Conservation (phyloP, 2,329 filamentous ascomycete species). For the Fusarium nanum region DNA sequence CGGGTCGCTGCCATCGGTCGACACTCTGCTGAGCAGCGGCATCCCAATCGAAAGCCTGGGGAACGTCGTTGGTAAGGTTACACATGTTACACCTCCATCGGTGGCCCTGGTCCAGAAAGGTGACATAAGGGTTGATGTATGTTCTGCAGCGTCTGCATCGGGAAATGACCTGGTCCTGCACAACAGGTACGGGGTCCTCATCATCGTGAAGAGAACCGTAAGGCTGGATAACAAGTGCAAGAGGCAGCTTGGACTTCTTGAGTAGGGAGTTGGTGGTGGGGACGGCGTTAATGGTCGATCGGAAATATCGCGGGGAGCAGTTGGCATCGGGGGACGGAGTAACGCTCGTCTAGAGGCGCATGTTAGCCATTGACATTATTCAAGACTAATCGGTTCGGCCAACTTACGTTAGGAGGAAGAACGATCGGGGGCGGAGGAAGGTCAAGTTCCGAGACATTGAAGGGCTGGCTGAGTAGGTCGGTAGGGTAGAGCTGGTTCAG, state of each 20-base stretch:
- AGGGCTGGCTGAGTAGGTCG: conserved; percentile 90
- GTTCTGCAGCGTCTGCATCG: conserved; percentile 94
- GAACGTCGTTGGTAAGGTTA: conserved; percentile 97
- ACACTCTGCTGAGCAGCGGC: conserved; percentile 89
- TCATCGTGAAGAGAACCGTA: conserved; percentile 93
- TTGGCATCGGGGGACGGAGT: conserved; percentile 93
- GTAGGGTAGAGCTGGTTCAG: conserved; percentile 93
- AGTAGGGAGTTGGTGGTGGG: conserved; percentile 92
- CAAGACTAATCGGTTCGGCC: background rate
- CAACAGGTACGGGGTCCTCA: conserved; percentile 89
- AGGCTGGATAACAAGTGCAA: conserved; percentile 95
- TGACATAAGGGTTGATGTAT: conserved; percentile 98
- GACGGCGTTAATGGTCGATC: conserved; percentile 93
- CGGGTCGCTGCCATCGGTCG: conserved; percentile 90
- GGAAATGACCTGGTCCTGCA: conserved; percentile 97
- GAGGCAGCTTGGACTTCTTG: conserved; percentile 96
- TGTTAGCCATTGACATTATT: conserved; percentile 52
- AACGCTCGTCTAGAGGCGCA: conserved; percentile 75
- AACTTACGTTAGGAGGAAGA: conserved; percentile 88
- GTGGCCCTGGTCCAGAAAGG: conserved; percentile 96
- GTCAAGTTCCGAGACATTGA: conserved; percentile 93
- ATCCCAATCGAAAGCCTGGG: conserved; percentile 99
- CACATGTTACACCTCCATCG: conserved; percentile 99
- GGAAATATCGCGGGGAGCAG: conserved; percentile 92
- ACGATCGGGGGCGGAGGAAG: conserved; percentile 91